Base-by-base conservation (phyloP, 2,329 filamentous ascomycete species). In the Fusarium hostae region DNA sequence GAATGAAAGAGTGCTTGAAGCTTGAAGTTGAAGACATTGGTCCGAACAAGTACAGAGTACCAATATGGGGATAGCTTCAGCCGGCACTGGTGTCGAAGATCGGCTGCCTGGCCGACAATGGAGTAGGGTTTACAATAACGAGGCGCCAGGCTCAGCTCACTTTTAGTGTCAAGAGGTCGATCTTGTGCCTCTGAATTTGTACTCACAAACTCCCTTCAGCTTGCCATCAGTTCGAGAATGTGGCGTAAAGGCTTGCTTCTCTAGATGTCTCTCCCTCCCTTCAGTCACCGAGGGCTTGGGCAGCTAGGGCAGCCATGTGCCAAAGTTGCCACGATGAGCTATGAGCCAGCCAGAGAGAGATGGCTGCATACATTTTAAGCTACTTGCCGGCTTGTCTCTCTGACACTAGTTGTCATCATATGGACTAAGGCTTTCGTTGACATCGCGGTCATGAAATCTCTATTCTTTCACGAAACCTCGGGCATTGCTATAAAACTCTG, bases 281-380 rank as follows among this genome's bases (percentile, higher is more conserved):
- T 28, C 24, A 35, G 22, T 69, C 68, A 69, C 64, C 69, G 64
- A 72, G 55, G 59, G 69, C 35, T 68, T 69, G 60, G 63, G 43
- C 51, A 52, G 47, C 48, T 30, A 54, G 51, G 61, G 51, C 41
- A 61, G 43, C 48, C 57, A 50, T 40, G 48, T 47, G 30, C 41
- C 63, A 43, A 69, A 50, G 28, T 61, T 56, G 59, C 56, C 64
- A 45, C 44, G 32, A 63, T 58, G 45, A 57, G 57, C 51, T 24
- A 44, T 40, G 43, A 43, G 43, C n/a, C 32, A 32, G 39, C 37
- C 16, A 40, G 15, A 28, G 26, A 47, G 26, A n/a, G 24, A 30
- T 52, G 30, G 22, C 52, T 35, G 30, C 37, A 50, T 62, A 28
- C 37, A 32, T 34, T 26, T 34, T n/a, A 16, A 37, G 48, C 39